Evolutionary conservation across 2,329 filamentous ascomycete genomes (phyloP).

Genomic region (Aspergillus aculeatinus): DNA sequence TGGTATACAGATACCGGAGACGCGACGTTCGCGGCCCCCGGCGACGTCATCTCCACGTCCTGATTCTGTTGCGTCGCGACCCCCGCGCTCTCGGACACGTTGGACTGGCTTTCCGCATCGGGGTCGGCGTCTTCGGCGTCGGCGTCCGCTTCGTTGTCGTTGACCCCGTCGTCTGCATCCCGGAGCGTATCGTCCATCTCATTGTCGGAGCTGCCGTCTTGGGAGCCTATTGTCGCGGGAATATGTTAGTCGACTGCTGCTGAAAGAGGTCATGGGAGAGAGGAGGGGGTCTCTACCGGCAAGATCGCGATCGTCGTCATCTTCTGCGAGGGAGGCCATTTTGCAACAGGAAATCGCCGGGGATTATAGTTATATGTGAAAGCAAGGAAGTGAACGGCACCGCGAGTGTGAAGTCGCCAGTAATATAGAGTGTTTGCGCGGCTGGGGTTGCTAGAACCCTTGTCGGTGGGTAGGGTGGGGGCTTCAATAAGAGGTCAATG

Average conservation of each 20-base stretch:
- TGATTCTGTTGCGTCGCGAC: slow-evolving; percentile 46
- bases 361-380: background rate
- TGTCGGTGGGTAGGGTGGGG: background rate
- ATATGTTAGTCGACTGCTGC: slow-evolving; percentile 11
- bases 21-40: slow-evolving; percentile 37
- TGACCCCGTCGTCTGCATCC: slow-evolving; percentile 43
- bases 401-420: background rate
- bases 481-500: background rate
- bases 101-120: slow-evolving; percentile 42
- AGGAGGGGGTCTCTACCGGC: slow-evolving; percentile 30
- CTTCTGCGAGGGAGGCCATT: slow-evolving; percentile 39
- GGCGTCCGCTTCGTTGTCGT: slow-evolving; percentile 37
- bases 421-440: background rate
- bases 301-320: slow-evolving; percentile 45
- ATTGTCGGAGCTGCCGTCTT: slow-evolving; percentile 51
- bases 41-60: slow-evolving; percentile 49
- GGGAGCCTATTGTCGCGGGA: slow-evolving; percentile 38
- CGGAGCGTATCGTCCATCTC: slow-evolving; percentile 48
- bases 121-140: slow-evolving; percentile 36
- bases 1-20: slow-evolving; percentile 48
- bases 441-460: background rate
- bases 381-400: background rate
- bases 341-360: background rate
- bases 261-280: background rate
- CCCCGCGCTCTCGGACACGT: slow-evolving; percentile 38